Evolutionary conservation across 257 asterid genomes (phyloP).

Genomic region (Penstemon davidsonii): DNA sequence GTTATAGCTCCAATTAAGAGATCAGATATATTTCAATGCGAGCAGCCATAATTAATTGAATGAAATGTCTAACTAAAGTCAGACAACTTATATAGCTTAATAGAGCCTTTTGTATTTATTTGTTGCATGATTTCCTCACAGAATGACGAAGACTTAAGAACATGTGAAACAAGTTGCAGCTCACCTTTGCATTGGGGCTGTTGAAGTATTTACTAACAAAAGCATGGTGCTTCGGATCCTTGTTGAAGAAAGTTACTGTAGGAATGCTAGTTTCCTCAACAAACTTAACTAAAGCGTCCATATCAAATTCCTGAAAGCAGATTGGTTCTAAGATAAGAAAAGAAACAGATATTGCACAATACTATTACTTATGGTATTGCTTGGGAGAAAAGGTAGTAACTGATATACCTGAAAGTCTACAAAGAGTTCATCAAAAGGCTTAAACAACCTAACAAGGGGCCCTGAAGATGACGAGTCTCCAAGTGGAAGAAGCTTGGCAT

Average conservation of each 20-base stretch:
- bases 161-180: conserved; percentile 3
- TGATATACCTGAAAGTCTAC: conserved; percentile 66
- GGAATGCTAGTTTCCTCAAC: conserved; percentile 80
- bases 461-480: conserved; percentile 77
- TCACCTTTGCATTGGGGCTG: conserved; percentile 66
- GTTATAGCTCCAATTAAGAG: conserved; percentile 1
- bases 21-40: not conserved
- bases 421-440: conserved; percentile 92
- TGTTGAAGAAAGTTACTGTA: conserved; percentile 71
- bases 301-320: conserved; percentile 73
- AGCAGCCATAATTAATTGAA: conserved; percentile 3
- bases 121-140: conserved; percentile 2
- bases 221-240: conserved; percentile 80
- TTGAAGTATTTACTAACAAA: conserved; percentile 72
- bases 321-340: conserved; percentile 21
- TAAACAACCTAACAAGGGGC: conserved; percentile 80
- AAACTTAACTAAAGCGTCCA: conserved; percentile 70
- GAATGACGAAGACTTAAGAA: not conserved
- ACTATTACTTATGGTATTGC: not conserved
- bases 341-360: conserved; percentile 10
- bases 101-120: not conserved
- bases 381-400: conserved; percentile 5
- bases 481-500: conserved; percentile 79
- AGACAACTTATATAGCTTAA: conserved; percentile 13
- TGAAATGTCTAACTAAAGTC: not conserved